A percentile compares a stretch with the other conserved stretches of the same genome.
Conservation (phyloP, 805 yeast species). For the Pichia membranifaciens region DNA sequence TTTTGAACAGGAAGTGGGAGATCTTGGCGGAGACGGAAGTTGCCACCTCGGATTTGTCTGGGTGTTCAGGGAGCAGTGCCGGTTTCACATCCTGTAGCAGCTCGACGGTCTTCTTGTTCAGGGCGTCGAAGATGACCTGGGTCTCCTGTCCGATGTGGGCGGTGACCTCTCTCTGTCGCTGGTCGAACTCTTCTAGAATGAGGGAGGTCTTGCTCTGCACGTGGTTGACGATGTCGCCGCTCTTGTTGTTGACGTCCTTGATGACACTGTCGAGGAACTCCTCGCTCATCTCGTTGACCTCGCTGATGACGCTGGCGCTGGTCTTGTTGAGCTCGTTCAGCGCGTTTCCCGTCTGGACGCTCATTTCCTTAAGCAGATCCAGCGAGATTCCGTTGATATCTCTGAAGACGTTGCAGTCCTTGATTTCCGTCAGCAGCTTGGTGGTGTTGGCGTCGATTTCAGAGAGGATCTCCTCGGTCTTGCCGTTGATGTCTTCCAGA, state of each 20-base stretch:
- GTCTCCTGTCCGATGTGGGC: slow-evolving; percentile 2
- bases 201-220: slow-evolving; percentile 15
- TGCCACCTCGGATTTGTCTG: no score
- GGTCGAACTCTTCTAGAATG: slow-evolving; percentile 6
- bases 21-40: background rate
- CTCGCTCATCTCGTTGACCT: slow-evolving; percentile 16
- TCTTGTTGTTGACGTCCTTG: background rate
- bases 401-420: slow-evolving; percentile 16
- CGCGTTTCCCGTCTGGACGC: slow-evolving; percentile 20
- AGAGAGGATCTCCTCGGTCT: slow-evolving; percentile 20
- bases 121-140: slow-evolving; percentile 7
- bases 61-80: no score
- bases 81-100: background rate
- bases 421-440: slow-evolving; percentile 16
- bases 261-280: slow-evolving; percentile 5
- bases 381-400: slow-evolving; percentile 21
- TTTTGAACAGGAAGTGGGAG: background rate
- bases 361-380: slow-evolving; percentile 23
- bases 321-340: slow-evolving; percentile 20
- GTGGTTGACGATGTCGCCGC: slow-evolving; percentile 9
- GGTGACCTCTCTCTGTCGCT: background rate
- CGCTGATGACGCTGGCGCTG: slow-evolving; percentile 15
- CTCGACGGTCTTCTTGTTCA: slow-evolving; percentile 8
- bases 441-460: slow-evolving; percentile 21
- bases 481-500: slow-evolving; percentile 23